Base-by-base conservation (phyloP, 2,329 filamentous ascomycete species). In the Venturia nashicola region DNA sequence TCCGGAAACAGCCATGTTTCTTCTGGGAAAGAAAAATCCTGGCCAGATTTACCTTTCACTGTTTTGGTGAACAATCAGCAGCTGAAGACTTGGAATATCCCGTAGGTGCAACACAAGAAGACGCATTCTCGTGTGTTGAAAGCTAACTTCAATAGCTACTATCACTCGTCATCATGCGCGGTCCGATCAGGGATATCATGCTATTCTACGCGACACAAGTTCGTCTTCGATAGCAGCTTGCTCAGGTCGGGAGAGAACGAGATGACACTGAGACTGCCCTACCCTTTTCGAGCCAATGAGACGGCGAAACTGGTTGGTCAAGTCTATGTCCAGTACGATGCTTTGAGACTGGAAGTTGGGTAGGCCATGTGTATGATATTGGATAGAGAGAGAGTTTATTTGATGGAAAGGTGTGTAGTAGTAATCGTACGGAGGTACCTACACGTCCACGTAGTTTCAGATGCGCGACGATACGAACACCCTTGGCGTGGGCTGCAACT, bases 281-380 rank as follows among this genome's bases (percentile, higher is more conserved):
- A 76, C 59, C 83, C 85, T 59, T 84, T 79, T 0, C 86, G 81
- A 4, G 77, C 85, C 67, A 80, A 80, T n/a, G 83, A 86, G 73
- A 79, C 79, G 36, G 84, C 85, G 0, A 62, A 86, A 11, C 67
- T 86, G 64, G 78, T 83, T 0, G 73, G 74, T 51, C 79, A 78
- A 0, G 76, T 85, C 0, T 87, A 87, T 71, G 80, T 87, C 6
- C 84, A 87, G 74, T 87, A 88, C 67, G 85, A 87, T 73, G 84
- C 85, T 2, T 68, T 87, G 69, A 76, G 84, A 61, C 68, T 87
- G 59, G 85, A 87, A 69, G 69, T 87, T 27, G 70, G 8, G 6
- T 48, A n/a, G 36, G 36, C 5, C 11, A 23, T 43, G 23, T 20
- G 3, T 23, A 3, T 18, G 7, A 9, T 20, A 20, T 8, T 8